A percentile compares a stretch with the other conserved stretches of the same genome.
Conservation (phyloP, 768 basidiomycete species). For the Leucocoprinus birnbaumii region DNA sequence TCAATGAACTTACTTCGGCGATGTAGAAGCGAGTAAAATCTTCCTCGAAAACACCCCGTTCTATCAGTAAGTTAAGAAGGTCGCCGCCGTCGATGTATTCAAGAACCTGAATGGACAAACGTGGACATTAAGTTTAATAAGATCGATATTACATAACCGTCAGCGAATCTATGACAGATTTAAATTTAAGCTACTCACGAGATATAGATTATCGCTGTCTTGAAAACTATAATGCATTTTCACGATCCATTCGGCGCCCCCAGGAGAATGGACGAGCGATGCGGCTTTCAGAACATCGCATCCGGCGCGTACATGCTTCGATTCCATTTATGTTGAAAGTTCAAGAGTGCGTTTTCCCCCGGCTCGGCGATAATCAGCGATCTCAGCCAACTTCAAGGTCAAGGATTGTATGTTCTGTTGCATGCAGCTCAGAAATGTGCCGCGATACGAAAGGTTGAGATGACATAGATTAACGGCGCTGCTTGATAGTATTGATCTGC, state of each 20-base stretch:
- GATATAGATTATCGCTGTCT: slow-evolving; percentile 92
- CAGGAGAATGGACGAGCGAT: slow-evolving; percentile 70
- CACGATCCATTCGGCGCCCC: slow-evolving; percentile 90
- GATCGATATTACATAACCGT: slow-evolving; percentile 56
- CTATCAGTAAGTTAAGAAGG: slow-evolving; percentile 92
- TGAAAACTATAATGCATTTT: slow-evolving; percentile 92
- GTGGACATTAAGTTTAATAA: slow-evolving; percentile 36
- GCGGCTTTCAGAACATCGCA: slow-evolving; percentile 92
- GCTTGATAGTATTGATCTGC: too few species aligned
- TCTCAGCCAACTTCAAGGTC: too few species aligned
- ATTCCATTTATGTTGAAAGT: too few species aligned
- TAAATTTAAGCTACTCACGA: slow-evolving; percentile 52
- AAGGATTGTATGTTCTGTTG: too few species aligned
- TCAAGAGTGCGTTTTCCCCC: too few species aligned
- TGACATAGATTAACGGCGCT: too few species aligned
- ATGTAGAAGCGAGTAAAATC: slow-evolving; percentile 92
- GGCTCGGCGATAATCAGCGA: too few species aligned
- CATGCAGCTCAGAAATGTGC: too few species aligned
- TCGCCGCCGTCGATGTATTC: slow-evolving; percentile 98
- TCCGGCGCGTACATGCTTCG: slow-evolving; percentile 95
- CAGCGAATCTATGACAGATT: slow-evolving; percentile 26
- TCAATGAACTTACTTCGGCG: slow-evolving; percentile 82
- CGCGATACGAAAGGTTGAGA: too few species aligned
- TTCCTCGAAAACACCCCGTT: slow-evolving; percentile 88
- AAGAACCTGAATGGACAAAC: slow-evolving; percentile 57